These are phyloP conservation scores for Anthracocystis setariae DNA, from an alignment of 1,284 basidiomycete genomes.

Conservation along the genomic window DNA sequence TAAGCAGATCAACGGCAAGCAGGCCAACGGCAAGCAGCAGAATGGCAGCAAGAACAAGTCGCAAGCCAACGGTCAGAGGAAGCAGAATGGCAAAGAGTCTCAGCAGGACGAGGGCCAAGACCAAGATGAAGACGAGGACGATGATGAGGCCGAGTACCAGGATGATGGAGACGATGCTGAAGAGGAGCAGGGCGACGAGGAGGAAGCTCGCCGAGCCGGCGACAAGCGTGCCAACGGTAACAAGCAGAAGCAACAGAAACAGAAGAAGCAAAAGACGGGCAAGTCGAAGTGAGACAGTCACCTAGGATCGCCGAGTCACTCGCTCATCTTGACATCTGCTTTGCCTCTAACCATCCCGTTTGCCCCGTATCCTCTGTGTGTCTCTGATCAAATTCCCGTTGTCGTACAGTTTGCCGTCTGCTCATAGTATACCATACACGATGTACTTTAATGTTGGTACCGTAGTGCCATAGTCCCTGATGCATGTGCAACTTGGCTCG, in stretches of 20 bases:
- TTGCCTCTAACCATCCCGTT: neutral
- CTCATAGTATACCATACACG: constrained; percentile 22
- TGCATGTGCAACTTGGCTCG: no score
- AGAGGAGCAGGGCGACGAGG: constrained; percentile 13
- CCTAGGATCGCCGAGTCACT: neutral
- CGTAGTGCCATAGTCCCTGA: neutral
- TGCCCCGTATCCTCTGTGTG: constrained; percentile 1
- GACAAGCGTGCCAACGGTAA: constrained; percentile 31
- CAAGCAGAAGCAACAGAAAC: constrained; percentile 33
- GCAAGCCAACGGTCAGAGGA: constrained; percentile 8
- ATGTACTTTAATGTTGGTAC: constrained; percentile 4
- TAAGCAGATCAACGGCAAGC: constrained; percentile 1
- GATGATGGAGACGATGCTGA: constrained; percentile 9
- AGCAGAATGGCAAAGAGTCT: constrained; percentile 14
- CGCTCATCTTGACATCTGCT: neutral
- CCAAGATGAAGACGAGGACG: constrained; percentile 12
- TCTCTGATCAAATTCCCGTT: neutral
- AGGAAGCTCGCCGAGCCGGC: constrained; percentile 23
- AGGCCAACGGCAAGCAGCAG: constrained; percentile 12
- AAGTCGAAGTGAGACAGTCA: constrained; percentile 8
- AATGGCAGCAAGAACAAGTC: constrained; percentile 10
- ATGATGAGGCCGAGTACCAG: constrained; percentile 12
- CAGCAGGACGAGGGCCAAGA: constrained; percentile 14
- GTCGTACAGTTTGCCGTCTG: neutral
- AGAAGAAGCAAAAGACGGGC: constrained; percentile 46